These are phyloP conservation scores for Curvularia spicifera DNA, from an alignment of 2,329 filamentous ascomycete genomes.

Conservation along the genomic window DNA sequence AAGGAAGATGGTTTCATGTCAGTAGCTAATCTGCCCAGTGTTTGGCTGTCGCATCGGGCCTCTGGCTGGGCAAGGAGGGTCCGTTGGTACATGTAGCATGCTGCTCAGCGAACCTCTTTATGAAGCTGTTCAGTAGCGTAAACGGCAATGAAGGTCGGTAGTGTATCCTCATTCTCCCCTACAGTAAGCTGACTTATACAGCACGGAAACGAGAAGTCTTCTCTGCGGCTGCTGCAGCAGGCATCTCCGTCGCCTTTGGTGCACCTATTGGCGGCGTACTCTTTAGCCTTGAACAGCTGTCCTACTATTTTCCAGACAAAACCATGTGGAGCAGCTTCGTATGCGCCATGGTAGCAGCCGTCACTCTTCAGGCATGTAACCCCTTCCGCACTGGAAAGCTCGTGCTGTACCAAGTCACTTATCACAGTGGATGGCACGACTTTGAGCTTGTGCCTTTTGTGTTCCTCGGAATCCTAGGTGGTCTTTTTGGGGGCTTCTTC, in stretches of 20 bases:
- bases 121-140: constrained; percentile 83
- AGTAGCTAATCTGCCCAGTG: constrained; percentile 62
- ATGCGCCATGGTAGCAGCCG: constrained; percentile 97
- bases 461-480: constrained; percentile 84
- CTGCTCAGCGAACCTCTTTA: constrained; percentile 92
- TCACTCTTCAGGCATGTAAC: constrained; percentile 89
- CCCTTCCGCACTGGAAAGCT: constrained; percentile 95
- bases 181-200: constrained; percentile 48
- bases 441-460: constrained; percentile 92
- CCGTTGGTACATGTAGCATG: constrained; percentile 95
- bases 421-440: constrained; percentile 88
- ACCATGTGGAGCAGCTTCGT: constrained; percentile 99
- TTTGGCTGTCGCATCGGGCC: constrained; percentile 87
- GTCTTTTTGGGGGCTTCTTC: constrained; percentile 92
- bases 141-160: constrained; percentile 81
- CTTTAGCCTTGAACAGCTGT: constrained; percentile 94
- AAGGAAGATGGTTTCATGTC: constrained; percentile 21
- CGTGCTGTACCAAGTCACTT: constrained; percentile 94
- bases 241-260: constrained; percentile 92
- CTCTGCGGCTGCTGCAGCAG: constrained; percentile 88
- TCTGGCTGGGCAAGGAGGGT: constrained; percentile 97
- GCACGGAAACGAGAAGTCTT: constrained; percentile 92
- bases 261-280: constrained; percentile 92
- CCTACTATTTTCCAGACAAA: constrained; percentile 98
- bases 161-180: too few species aligned